phyloP scores from a whole-genome alignment of 2,329 filamentous ascomycete genomes.

The Fusarium papillatum region DNA sequence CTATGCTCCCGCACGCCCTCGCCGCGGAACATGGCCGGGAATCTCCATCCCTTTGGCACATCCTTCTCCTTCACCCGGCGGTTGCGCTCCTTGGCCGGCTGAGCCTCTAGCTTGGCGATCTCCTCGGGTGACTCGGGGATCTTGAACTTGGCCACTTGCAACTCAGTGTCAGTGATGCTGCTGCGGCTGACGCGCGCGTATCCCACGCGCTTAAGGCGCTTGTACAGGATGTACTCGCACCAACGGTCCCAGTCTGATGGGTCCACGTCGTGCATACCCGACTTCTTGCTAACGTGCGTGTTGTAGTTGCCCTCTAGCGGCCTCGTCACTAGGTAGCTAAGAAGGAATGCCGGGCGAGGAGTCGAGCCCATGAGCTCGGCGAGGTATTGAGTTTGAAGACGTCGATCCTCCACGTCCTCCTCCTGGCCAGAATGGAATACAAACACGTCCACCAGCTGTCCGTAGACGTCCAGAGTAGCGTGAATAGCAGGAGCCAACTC shows the following conservation, averaged over 20 bases:
- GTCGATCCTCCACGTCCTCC: conserved; percentile 92
- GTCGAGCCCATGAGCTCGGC: conserved; percentile 89
- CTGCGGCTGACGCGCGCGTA: conserved; percentile 91
- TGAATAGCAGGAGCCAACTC: conserved; percentile 97
- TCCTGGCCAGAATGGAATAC: conserved; percentile 99
- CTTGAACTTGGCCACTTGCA: conserved; percentile 96
- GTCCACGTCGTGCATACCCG: conserved; percentile 97
- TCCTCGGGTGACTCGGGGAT: conserved; percentile 77
- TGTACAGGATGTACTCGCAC: conserved; percentile 99
- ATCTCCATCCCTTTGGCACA: conserved; percentile 83
- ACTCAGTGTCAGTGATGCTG: conserved; percentile 96
- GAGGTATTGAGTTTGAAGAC: conserved; percentile 89
- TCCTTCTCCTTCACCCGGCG: conserved; percentile 75
- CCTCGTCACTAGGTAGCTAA: conserved; percentile 93
- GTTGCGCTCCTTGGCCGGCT: conserved; percentile 68
- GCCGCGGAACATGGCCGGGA: conserved; percentile 87
- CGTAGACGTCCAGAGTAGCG: conserved; percentile 95
- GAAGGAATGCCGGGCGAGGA: conserved; percentile 83
- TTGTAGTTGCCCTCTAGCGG: conserved; percentile 96
- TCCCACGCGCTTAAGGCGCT: conserved; percentile 85
- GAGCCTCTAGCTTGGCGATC: conserved; percentile 55
- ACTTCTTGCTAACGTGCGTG: conserved; percentile 88
- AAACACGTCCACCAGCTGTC: conserved; percentile 90
- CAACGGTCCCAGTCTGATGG: conserved; percentile 94
- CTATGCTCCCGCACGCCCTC: conserved; percentile 89